A percentile compares a stretch with the other conserved stretches of the same genome.
Conservation (phyloP, 108 stramenopile genomes). For the Chaetoceros tenuissimus region DNA sequence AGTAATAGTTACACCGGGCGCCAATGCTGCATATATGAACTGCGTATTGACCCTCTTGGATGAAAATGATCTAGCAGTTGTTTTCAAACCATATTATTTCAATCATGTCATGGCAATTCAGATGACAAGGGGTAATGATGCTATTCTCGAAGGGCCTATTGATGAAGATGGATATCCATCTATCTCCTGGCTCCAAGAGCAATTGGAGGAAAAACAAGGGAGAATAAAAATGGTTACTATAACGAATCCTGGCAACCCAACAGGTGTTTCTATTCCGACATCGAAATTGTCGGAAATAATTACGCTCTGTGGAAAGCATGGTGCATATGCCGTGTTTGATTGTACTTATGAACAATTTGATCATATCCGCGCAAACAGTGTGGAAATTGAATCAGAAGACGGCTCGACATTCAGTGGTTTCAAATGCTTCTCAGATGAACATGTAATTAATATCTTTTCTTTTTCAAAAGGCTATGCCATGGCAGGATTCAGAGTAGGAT, state of each 20-base stretch:
- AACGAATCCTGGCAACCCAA: conserved; percentile 91
- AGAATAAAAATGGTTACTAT: conserved; percentile 75
- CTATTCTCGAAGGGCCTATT: conserved; percentile 55
- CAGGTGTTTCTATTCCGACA: conserved; percentile 63
- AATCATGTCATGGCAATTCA: conserved; percentile 89
- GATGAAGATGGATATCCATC: conserved; percentile 43
- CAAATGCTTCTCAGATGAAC: conserved; percentile 46
- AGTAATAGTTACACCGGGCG: conserved; percentile 89
- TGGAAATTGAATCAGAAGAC: conserved; percentile 22
- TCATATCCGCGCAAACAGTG: conserved; percentile 12
- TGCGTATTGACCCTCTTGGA: conserved; percentile 66
- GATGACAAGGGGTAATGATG: conserved; percentile 34
- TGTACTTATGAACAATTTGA: conserved; percentile 94
- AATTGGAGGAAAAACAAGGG: conserved; percentile 22
- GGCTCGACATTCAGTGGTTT: conserved; percentile 12
- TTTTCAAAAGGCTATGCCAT: conserved; percentile 84
- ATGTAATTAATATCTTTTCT: conserved; percentile 83
- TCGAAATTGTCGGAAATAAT: conserved; percentile 46
- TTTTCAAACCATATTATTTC: conserved; percentile 91
- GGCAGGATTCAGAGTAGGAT: conserved; percentile 92
- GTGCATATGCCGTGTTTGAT: conserved; percentile 85
- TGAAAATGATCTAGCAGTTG: conserved; percentile 47
- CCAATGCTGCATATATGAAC: conserved; percentile 91
- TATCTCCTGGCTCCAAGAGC: conserved; percentile 38
- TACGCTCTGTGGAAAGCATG: conserved; percentile 49